Evolutionary conservation across 2,329 filamentous ascomycete genomes (phyloP).

Genomic region (Sporothrix sp.): DNA sequence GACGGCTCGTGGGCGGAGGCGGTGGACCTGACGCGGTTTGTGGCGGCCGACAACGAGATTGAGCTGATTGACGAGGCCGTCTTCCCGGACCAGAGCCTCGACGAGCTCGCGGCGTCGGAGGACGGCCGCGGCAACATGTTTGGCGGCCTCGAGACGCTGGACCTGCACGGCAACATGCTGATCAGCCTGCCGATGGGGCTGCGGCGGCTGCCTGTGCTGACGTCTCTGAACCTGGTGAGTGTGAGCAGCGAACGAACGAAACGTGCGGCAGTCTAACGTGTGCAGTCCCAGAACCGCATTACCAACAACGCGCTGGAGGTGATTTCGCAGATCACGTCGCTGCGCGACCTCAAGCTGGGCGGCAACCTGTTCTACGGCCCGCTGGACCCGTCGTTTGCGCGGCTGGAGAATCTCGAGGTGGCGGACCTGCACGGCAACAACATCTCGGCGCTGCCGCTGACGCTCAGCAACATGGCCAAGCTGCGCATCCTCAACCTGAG

Average conservation of each 20-base stretch:
- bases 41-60: constrained; percentile 85
- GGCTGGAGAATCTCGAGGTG: constrained; percentile 61
- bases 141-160: constrained; percentile 67
- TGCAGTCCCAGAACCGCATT: constrained; percentile 70
- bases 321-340: constrained; percentile 59
- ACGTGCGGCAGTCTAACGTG: neutral
- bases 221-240: constrained; percentile 70
- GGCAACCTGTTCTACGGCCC: constrained; percentile 65
- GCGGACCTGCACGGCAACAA: constrained; percentile 77
- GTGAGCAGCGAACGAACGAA: neutral
- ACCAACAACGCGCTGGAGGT: constrained; percentile 61
- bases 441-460: constrained; percentile 59
- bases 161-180: constrained; percentile 78
- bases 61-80: constrained; percentile 60
- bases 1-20: constrained; percentile 79
- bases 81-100: constrained; percentile 63
- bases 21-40: constrained; percentile 74
- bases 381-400: constrained; percentile 53
- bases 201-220: constrained; percentile 61
- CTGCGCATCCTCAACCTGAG: constrained; percentile 71
- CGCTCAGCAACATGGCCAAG: constrained; percentile 54
- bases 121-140: constrained; percentile 65
- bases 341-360: constrained; percentile 73
- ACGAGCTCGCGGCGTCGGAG: constrained; percentile 52
- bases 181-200: constrained; percentile 64